Evolutionary conservation across 2,329 filamentous ascomycete genomes (phyloP).

Genomic region (Harringtonia aguacate): DNA sequence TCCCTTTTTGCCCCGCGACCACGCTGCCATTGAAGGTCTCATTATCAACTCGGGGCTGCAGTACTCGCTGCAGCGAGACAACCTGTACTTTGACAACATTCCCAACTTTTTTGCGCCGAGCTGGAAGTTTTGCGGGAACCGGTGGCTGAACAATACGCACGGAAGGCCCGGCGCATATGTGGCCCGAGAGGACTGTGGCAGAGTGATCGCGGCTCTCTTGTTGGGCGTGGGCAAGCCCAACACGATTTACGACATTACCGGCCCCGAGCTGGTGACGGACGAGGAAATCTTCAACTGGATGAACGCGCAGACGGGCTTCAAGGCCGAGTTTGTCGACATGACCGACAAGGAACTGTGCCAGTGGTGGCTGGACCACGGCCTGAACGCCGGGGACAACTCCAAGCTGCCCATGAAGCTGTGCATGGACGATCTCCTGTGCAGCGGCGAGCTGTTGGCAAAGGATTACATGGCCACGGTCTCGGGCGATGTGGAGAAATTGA

Average conservation of each 20-base stretch:
- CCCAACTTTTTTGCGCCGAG: not conserved
- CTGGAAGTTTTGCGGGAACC: not conserved
- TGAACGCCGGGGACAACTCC: not conserved
- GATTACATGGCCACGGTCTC: not conserved
- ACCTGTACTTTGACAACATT: not conserved
- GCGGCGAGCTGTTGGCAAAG: not conserved
- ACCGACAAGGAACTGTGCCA: not conserved
- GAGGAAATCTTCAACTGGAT: not conserved
- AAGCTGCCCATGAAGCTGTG: not conserved
- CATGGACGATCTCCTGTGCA: not conserved
- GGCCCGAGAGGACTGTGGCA: not conserved
- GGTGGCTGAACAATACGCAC: not conserved
- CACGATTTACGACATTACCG: not conserved
- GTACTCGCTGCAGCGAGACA: not conserved
- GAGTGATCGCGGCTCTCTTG: not conserved
- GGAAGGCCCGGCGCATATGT: not conserved
- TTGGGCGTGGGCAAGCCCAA: not conserved
- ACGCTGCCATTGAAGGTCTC: not conserved
- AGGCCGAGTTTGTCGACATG: not conserved
- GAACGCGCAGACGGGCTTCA: not conserved
- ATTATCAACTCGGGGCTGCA: not conserved
- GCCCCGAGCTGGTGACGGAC: not conserved
- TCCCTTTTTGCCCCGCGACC: not conserved
- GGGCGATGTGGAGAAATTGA: not conserved
- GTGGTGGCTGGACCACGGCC: not conserved